Evolutionary conservation across 2,329 filamentous ascomycete genomes (phyloP).

Genomic region (Fusarium fujikuroi): DNA sequence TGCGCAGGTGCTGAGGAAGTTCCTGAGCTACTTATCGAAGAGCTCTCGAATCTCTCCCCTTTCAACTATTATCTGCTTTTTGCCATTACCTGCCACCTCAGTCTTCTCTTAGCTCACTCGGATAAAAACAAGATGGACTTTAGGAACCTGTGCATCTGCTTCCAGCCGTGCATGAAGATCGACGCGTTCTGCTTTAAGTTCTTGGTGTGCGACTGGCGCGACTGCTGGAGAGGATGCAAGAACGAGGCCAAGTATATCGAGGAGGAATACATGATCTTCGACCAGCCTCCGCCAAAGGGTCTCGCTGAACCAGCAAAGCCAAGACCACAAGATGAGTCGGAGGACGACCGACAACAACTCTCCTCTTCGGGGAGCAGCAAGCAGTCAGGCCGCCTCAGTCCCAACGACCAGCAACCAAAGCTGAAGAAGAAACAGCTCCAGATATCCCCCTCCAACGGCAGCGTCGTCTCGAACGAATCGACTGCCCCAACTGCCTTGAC

Average conservation of each 20-base stretch:
- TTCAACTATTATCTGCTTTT: conserved; percentile 99
- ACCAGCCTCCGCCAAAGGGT: conserved; percentile 65
- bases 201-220: conserved; percentile 92
- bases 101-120: conserved; percentile 87
- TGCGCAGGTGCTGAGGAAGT: conserved; percentile 82
- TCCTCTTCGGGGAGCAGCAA: conserved; percentile 76
- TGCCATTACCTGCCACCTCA: conserved; percentile 95
- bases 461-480: conserved; percentile 55
- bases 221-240: conserved; percentile 97
- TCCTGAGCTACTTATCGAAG: conserved; percentile 87
- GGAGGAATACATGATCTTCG: conserved; percentile 71
- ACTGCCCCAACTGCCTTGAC: conserved; percentile 59
- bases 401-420: conserved; percentile 36
- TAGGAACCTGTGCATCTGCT: conserved; percentile 94
- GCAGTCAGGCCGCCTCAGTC: conserved; percentile 50
- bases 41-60: conserved; percentile 91
- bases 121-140: conserved; percentile 99
- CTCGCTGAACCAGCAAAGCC: conserved; percentile 52
- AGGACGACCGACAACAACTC: conserved; percentile 42
- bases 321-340: conserved; percentile 37
- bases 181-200: conserved; percentile 96
- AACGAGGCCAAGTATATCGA: conserved; percentile 85
- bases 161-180: conserved; percentile 96
- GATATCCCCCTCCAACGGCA: conserved; percentile 56
- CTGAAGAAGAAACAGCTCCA: conserved; percentile 58